These are phyloP conservation scores for Trichoderma koningii DNA, from an alignment of 2,329 filamentous ascomycete species.

Conservation along the genomic window DNA sequence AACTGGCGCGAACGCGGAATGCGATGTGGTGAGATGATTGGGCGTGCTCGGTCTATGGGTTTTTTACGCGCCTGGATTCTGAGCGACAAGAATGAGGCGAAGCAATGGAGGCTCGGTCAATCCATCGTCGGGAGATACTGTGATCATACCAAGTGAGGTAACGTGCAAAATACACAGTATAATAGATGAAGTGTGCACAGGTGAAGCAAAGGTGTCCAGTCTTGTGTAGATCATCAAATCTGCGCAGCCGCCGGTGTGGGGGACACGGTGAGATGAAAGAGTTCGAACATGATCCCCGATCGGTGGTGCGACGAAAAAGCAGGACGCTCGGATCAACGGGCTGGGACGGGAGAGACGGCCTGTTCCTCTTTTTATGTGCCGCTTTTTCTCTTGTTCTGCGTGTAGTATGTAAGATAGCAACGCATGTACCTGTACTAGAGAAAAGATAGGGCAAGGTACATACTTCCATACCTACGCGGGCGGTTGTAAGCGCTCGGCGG, in stretches of 20 bases:
- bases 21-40: too few species aligned
- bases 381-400: background rate
- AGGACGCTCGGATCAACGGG: slow-evolving; percentile 21
- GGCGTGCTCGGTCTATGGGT: too few species aligned
- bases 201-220: too few species aligned
- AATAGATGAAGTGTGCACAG: background rate
- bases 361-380: slow-evolving; percentile 1
- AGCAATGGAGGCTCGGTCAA: too few species aligned
- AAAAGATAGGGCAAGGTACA: background rate
- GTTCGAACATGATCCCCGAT: background rate
- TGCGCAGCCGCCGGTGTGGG: slow-evolving; percentile 28
- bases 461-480: too few species aligned
- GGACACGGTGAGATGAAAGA: background rate
- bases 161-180: too few species aligned
- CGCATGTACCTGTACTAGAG: background rate
- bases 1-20: too few species aligned
- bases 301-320: background rate
- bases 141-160: too few species aligned
- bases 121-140: too few species aligned
- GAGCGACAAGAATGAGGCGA: too few species aligned
- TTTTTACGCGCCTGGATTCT: too few species aligned
- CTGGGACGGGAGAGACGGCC: slow-evolving; percentile 3
- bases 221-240: background rate
- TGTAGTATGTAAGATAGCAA: background rate
- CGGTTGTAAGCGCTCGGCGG: slow-evolving; percentile 19